Evolutionary conservation across 306 rosid genomes (phyloP).

Genomic region (Begonia fuchsioides): DNA sequence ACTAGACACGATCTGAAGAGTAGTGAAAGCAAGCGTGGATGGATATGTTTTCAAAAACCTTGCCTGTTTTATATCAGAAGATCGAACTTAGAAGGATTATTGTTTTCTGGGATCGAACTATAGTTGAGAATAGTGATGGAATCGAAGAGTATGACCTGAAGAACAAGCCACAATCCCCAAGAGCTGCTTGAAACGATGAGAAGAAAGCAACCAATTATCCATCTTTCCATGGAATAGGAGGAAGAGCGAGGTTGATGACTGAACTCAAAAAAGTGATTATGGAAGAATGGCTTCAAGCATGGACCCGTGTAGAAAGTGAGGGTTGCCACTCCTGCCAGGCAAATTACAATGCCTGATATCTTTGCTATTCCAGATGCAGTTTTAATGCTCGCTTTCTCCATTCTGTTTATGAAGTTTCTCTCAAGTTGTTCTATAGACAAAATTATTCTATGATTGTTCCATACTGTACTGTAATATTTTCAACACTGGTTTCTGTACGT

Average conservation of each 20-base stretch:
- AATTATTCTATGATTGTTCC: too few relatives aligned
- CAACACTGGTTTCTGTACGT: too few relatives aligned
- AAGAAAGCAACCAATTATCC: conserved; percentile 44
- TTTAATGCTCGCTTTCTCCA: conserved; percentile 35
- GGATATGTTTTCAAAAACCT: conserved; percentile 49
- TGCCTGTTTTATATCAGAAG: conserved; percentile 18
- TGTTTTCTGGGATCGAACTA: too few relatives aligned
- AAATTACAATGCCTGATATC: conserved; percentile 26
- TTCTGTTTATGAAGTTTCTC: conserved; percentile 13
- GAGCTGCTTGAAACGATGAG: conserved; percentile 15
- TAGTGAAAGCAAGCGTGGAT: conserved; percentile 57
- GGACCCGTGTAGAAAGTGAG: conserved; percentile 55
- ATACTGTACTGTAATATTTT: too few relatives aligned
- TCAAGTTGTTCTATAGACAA: too few relatives aligned
- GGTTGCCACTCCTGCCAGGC: conserved; percentile 37
- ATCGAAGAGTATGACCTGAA: conserved; percentile 23
- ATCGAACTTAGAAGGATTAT: too few relatives aligned
- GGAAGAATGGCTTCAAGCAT: conserved; percentile 14
- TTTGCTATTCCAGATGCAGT: conserved; percentile 37
- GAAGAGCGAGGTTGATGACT: conserved; percentile 17
- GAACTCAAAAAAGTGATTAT: conserved; percentile 9
- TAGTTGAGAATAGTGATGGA: too few relatives aligned
- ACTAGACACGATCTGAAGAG: conserved; percentile 51
- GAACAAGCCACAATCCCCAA: conserved; percentile 41
- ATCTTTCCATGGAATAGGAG: conserved; percentile 15